phyloP scores from a whole-genome alignment of 768 basidiomycete species.

The Pleurotus eryngii region DNA sequence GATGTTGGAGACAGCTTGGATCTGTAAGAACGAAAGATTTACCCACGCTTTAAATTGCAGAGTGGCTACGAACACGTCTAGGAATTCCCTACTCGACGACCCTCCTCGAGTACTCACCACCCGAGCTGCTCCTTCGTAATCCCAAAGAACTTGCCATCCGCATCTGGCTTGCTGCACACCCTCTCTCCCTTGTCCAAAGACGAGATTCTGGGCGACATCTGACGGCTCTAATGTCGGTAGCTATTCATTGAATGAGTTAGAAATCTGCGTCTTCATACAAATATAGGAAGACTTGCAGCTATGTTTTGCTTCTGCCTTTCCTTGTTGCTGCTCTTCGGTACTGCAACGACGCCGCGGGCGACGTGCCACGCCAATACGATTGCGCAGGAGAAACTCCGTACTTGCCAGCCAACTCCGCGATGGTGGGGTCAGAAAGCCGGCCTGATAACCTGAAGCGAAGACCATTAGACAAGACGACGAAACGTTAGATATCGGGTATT shows the following conservation, averaged over 20 bases:
- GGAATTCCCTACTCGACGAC: no score
- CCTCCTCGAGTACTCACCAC: constrained; percentile 20
- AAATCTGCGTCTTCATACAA: background rate
- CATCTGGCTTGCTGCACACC: constrained; percentile 35
- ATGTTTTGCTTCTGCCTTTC: constrained; percentile 49
- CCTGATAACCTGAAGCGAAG: constrained; percentile 32
- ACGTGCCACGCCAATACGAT: constrained; percentile 52
- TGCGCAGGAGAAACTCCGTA: constrained; percentile 44
- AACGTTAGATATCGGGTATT: no score
- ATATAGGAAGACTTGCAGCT: constrained; percentile 26
- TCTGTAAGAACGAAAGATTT: no score
- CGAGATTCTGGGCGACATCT: constrained; percentile 42
- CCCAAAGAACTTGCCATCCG: constrained; percentile 31
- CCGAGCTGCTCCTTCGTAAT: constrained; percentile 37
- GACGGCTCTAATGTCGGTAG: constrained; percentile 33
- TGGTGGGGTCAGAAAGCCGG: constrained; percentile 40
- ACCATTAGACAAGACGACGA: background rate
- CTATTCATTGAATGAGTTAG: constrained; percentile 11
- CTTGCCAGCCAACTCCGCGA: constrained; percentile 42
- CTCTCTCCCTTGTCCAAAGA: constrained; percentile 39
- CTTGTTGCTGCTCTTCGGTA: constrained; percentile 46
- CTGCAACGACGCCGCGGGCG: constrained; percentile 37
- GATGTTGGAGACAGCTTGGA: no score
- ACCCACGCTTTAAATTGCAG: no score
- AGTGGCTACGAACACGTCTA: no score